These are phyloP conservation scores for Fusarium subtropicale DNA, from an alignment of 2,329 filamentous ascomycete genomes.

Conservation along the genomic window DNA sequence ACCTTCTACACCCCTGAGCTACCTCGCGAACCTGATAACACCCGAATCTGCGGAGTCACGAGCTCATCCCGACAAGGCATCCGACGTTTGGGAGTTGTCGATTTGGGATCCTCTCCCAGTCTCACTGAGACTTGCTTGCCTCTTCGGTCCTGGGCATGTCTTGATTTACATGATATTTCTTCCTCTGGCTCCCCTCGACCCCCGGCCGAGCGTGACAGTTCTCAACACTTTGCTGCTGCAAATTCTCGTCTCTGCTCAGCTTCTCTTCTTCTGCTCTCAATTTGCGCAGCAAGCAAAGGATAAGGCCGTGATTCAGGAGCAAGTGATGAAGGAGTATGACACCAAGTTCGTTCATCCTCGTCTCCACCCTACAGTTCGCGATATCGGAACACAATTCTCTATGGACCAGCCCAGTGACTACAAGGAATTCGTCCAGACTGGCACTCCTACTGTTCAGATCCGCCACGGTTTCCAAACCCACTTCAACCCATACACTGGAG, in stretches of 20 bases:
- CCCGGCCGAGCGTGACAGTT: conserved; percentile 85
- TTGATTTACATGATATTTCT: conserved; percentile 90
- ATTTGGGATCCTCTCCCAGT: conserved; percentile 94
- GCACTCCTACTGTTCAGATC: conserved; percentile 71
- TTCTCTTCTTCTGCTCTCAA: conserved; percentile 76
- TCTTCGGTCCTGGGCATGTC: conserved; percentile 95
- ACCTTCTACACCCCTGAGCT: conserved; percentile 80
- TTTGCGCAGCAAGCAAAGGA: conserved; percentile 91
- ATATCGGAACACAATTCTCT: conserved; percentile 84
- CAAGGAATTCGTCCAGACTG: conserved; percentile 59
- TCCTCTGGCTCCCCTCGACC: conserved; percentile 79
- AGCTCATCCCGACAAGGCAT: conserved; percentile 82
- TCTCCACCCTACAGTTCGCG: conserved; percentile 80
- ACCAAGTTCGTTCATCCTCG: conserved; percentile 93
- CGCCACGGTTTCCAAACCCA: conserved; percentile 83
- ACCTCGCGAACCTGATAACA: conserved; percentile 75
- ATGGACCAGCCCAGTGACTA: conserved; percentile 57
- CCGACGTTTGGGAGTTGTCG: conserved; percentile 94
- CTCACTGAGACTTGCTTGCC: conserved; percentile 82
- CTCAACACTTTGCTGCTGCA: conserved; percentile 85
- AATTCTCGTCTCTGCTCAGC: conserved; percentile 78
- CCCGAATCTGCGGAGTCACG: conserved; percentile 80
- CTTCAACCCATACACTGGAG: conserved; percentile 81
- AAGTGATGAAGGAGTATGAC: conserved; percentile 96
- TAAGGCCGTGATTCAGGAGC: conserved; percentile 83